Evolutionary conservation across 78 protist genomes (phyloP), one percentile per base, ranked within the genome.

Genomic region (Mastigamoeba balamuthi): DNA sequence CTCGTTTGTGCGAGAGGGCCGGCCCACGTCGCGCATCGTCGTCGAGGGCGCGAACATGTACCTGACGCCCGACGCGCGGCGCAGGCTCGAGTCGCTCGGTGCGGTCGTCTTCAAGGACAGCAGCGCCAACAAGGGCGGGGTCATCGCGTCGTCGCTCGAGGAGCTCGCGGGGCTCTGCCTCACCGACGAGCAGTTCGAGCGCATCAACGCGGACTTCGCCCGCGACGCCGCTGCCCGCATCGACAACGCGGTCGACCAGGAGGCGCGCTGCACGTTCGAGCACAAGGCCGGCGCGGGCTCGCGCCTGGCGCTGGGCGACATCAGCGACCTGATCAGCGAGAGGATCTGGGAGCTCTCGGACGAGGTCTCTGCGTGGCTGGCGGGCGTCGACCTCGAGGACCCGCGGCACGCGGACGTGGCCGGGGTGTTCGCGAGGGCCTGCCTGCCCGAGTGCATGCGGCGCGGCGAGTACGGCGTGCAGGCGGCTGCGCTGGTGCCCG

Each of bases 1-100:
- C 42, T 28, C 69, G 77, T 65, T 64, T 40, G 72, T 48, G 2
- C 6, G 53, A 0, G 37, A 39, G 0, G 84, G 80, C 48, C 53
- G 72, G 44, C 78, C 77, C 3, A 52, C 69, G n/a, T 83, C 78
- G 83, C 79, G 77, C 74, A 86, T 81, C 83, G 84, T 92, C 72
- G 91, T 87, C 44, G 96, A 92, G 75, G 96, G 96, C 33, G 96
- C 96, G 42, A 92, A 92, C 76, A 76, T 92, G 29, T 92, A 89
- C 86, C 40, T 92, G 40, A 88, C 96, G 3, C 83, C 42, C 69
- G 87, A 90, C 9, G 96, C 96, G 2, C 83, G 96, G 63, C 63
- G 69, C 30, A 70, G 38, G 65, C 67, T 92, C 30, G 96, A 92
- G 83, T 70, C 83, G 25, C 37, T 30, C 1, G 96, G 93, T 40